Evolutionary conservation across 2,329 filamentous ascomycete genomes (phyloP).

Genomic region (Aureobasidium sp.): DNA sequence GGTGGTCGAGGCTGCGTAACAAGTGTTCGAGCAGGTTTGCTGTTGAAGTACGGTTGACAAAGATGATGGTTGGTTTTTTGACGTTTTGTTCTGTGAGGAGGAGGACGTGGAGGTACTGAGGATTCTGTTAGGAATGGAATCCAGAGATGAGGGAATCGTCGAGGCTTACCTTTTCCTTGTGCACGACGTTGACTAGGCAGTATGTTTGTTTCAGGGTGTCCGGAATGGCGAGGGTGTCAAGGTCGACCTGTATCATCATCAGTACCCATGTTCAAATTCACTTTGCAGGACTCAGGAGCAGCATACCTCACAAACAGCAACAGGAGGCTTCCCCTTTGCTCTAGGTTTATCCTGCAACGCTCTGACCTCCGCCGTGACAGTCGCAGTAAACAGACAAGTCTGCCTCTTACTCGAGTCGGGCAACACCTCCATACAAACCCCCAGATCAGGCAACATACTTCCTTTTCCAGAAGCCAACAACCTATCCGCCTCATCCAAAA

Average conservation of each 20-base stretch:
- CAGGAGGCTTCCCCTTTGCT: constrained; percentile 61
- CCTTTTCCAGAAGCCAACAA: constrained; percentile 68
- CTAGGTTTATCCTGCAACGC: constrained; percentile 73
- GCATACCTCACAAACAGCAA: constrained; percentile 71
- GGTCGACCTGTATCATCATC: constrained; percentile 49
- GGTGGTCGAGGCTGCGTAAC: constrained; percentile 76
- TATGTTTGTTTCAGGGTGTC: constrained; percentile 76
- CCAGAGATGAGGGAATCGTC: not conserved
- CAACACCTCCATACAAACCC: constrained; percentile 75
- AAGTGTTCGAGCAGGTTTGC: constrained; percentile 85
- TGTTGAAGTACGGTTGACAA: constrained; percentile 86
- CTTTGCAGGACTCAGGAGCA: not conserved
- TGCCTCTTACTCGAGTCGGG: constrained; percentile 75
- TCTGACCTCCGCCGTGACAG: constrained; percentile 84
- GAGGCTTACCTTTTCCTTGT: constrained; percentile 60
- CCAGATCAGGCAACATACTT: constrained; percentile 90
- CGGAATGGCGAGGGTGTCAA: constrained; percentile 64
- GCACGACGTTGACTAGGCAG: constrained; percentile 79
- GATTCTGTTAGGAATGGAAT: not conserved
- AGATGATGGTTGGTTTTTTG: constrained; percentile 76
- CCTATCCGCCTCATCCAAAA: constrained; percentile 93
- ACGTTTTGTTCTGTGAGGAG: constrained; percentile 70
- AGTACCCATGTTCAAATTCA: not conserved
- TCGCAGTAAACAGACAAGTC: constrained; percentile 92
- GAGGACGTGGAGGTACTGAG: constrained; percentile 73